Evolutionary conservation across 306 rosid species (phyloP), one percentile per base, ranked within the genome.

Genomic region (Astragalus membranaceus): DNA sequence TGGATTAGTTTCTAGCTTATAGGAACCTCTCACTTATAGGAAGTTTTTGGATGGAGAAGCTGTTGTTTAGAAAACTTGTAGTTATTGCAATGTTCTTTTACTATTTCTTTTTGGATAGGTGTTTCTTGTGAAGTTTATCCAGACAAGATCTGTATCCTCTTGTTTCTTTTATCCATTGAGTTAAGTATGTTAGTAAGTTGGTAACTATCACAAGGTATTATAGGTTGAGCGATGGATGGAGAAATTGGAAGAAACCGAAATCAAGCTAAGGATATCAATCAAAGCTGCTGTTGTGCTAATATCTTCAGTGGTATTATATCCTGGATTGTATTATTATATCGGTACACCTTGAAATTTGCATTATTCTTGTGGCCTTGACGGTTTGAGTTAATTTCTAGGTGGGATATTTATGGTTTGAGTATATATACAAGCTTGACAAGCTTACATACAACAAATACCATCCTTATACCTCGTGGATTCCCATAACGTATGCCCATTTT

Each of bases 391-490:
- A 49, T 63, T 81, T 80, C 57, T 75, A 94, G 98, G 77, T 57
- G 69, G 97, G 97, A 63, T 94, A 88, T 86, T 83, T 94, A 9
- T 94, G 98, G 98, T 79, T 84, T 42, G 94, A 90, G 85, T 60
- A 84, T 58, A 79, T 94, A 73, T 94, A 90, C 89, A 94, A 88
- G 88, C 75, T 94, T 78, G 98, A 94, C 87, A 94, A 86, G 80
- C 33, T 84, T 75, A 76, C 88, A 4, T 94, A 94, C 92, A 94
- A 94, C 71, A 88, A 87, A 83, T 90, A 78, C 62, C 98, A 94
- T 85, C 98, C 98, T 42, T 94, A 88, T 67, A 94, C 98, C 69
- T 94, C 98, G 1, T 94, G 98, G 98, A 90, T 94, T 78, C 98
- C 98, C 15, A 91, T 94, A 76, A 94, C 98, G 98, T 94, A 90